A percentile compares a stretch with the other conserved stretches of the same genome.
Evolutionary conservation across 257 asterid species (phyloP).

Genomic region (Solanum pinnatisectum): DNA sequence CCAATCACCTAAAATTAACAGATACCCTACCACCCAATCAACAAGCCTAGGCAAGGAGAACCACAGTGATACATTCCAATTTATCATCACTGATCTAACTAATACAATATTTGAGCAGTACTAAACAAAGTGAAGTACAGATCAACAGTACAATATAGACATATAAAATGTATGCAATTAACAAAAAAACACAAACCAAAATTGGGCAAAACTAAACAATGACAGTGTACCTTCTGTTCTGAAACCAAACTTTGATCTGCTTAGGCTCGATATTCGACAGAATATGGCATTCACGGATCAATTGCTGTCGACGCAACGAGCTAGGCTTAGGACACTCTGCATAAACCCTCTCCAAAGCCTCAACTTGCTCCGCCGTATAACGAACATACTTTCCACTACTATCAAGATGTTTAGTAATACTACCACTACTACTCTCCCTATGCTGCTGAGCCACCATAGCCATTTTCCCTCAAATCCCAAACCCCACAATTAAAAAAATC

Average conservation of each 20-base stretch:
- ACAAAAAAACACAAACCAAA: not conserved
- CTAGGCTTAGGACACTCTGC: constrained; percentile 90
- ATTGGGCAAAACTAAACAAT: not conserved
- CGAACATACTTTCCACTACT: constrained; percentile 72
- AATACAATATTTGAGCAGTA: not conserved
- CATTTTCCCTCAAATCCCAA: constrained; percentile 27
- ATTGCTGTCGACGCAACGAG: constrained; percentile 77
- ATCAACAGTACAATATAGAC: not conserved
- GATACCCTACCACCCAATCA: not conserved
- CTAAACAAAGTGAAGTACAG: not conserved
- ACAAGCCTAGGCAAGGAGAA: not conserved
- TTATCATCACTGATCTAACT: not conserved
- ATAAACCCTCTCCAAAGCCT: constrained; percentile 87
- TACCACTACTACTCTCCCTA: constrained; percentile 75
- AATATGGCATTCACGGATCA: constrained; percentile 80
- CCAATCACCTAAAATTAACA: not conserved
- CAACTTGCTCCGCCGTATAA: constrained; percentile 90
- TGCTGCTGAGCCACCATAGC: constrained; percentile 89
- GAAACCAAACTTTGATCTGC: constrained; percentile 97
- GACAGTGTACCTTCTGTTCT: constrained; percentile 62
- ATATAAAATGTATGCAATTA: not conserved
- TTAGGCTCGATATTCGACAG: constrained; percentile 79
- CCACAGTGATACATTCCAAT: not conserved
- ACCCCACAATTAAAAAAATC: not conserved
- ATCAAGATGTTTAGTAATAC: constrained; percentile 68